Base-by-base conservation (phyloP, 2,329 filamentous ascomycete genomes). In the Bipolaris victoriae region DNA sequence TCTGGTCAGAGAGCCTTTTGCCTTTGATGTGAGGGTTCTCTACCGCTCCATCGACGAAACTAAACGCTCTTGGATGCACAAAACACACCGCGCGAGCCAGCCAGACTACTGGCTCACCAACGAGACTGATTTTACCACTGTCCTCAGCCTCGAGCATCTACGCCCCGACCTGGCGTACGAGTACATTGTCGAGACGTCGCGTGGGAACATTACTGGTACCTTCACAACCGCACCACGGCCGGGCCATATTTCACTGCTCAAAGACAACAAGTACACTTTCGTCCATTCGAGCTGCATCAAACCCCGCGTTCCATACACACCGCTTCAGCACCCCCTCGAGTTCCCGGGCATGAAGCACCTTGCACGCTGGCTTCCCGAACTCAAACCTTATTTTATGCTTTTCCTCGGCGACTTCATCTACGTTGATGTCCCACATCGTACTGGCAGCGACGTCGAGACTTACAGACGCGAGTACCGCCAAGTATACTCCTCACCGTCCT, bases 401-500 rank as follows among this genome's bases (percentile, higher is more conserved):
- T 88, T 88, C 76, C 82, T 96, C 0, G 91, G 92, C 35, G 91
- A 96, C 69, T 96, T 95, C 72, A 94, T 96, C 71, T 96, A 96
- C 71, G 85, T 91, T 35, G 95, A 99, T 69, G 94, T 98, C 0
- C 94, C 94, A 0, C 83, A 87, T 46, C 87, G 90, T 9, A 90
- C 93, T 72, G 92, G 92, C 10, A 86, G 84, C 39, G 83, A 86
- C 0, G 79, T 83, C 1, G 87, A 91, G 52, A 87, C 92, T 68
- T 99, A 97, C 75, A 86, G 93, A 48, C 87, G 91, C 71, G 92
- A 97, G 72, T 99, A 99, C 72, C 88, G 94, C 18, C 92, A 96
- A 67, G 88, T 97, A n/a, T 99, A 99, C 71, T 90, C 91, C 0
- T 97, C 93, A 2, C 94, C 94, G 0, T 94, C 97, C 63, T 99